These are phyloP conservation scores for Candida pini DNA, from an alignment of 805 yeast species.

Conservation along the genomic window DNA sequence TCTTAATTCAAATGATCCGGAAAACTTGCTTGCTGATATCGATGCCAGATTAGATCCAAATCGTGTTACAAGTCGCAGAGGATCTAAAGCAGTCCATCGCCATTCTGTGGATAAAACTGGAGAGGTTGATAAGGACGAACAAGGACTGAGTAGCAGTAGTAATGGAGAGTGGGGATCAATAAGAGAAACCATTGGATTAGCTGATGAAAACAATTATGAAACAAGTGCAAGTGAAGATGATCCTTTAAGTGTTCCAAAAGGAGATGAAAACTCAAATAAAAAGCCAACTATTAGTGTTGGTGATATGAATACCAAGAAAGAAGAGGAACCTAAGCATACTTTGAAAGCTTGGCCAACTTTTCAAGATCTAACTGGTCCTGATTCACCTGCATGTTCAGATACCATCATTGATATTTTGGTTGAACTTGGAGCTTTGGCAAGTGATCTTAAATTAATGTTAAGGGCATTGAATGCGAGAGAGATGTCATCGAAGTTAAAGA, in stretches of 20 bases:
- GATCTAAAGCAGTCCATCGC: slow-evolving; percentile 1
- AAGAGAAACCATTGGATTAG: slow-evolving; percentile 11
- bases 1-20: neutral
- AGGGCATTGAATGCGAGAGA: slow-evolving; percentile 50
- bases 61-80: slow-evolving; percentile 3
- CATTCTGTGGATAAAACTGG: neutral
- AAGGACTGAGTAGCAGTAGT: slow-evolving; percentile 2
- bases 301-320: neutral
- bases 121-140: neutral
- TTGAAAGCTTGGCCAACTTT: slow-evolving; percentile 40
- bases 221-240: slow-evolving; percentile 4
- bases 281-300: neutral
- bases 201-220: slow-evolving; percentile 3
- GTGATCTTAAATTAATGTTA: slow-evolving; percentile 59
- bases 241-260: too few species aligned
- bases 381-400: slow-evolving; percentile 51
- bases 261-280: neutral
- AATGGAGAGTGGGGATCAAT: slow-evolving; percentile 9
- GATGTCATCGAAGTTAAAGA: slow-evolving; percentile 36
- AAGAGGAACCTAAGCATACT: slow-evolving; percentile 2
- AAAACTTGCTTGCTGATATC: slow-evolving; percentile 1
- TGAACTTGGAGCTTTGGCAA: slow-evolving; percentile 55
- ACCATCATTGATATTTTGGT: slow-evolving; percentile 51
- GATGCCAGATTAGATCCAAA: neutral
- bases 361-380: slow-evolving; percentile 52